Evolutionary conservation across 176 grass and related monocot species (phyloP), one percentile per base, ranked within the genome.

Genomic region (Tuctoria greenei): DNA sequence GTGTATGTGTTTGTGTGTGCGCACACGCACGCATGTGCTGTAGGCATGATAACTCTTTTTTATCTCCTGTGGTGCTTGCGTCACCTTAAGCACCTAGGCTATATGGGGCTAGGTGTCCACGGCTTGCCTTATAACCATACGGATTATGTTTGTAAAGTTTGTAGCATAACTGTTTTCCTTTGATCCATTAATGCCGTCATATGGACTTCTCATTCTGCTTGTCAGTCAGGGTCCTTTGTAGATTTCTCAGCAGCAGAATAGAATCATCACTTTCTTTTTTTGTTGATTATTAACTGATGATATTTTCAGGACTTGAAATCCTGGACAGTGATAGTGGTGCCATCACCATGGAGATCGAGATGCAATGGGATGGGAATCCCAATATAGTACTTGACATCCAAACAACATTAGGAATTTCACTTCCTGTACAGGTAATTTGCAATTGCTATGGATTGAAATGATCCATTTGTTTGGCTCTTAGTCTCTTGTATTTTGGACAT

Each of bases 361-460:
- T 98, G 89, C 83, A 94, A 52, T 98, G 95, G 95, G 95, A 98
- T 86, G 95, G 91, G 44, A 94, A 98, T 90, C 95, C 95, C 55
- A 98, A 82, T 64, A 94, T 98, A 69, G 73, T 94, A 65, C 88
- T 94, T 62, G 95, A 98, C 74, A 91, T 98, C 71, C 82, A 85
- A 73, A 98, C 95, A 78, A 88, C 75, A 73, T 50, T 98, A 67
- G 95, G 95, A 66, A 86, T 98, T 58, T 87, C 89, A 79, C 95
- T 98, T 90, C 91, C 95, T 76, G 86, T 94, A 79, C 91, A 98
- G 95, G 95, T 98, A 91, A 85, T 74, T 72, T 17, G 42, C 15
- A 52, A 60, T 45, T 66, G 6, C 73, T 61, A 18, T 12, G 81
- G 7, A 6, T 0, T 62, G 17, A 74, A 61, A 47, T 16, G 3